Evolutionary conservation across 192 early-diverging fungal genomes (phyloP), one percentile per base, ranked within the genome.

Genomic region (Coemansia sp.): DNA sequence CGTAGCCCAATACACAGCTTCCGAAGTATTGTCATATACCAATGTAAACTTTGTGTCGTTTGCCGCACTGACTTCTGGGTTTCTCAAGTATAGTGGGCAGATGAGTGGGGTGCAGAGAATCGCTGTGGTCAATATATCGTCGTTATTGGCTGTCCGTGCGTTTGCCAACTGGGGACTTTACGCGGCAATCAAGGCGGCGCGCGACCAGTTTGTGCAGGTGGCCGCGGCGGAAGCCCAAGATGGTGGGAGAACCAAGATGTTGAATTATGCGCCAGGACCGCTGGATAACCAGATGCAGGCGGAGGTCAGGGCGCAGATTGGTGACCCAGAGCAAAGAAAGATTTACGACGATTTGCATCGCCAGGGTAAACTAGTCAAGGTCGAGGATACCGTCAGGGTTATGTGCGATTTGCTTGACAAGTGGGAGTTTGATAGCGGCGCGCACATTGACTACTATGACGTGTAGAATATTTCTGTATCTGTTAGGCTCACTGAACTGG

Each of bases 251-350:
- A 75, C 91, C 52, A 87, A 89, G 63, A 86, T 89, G 14, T 79
- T 96, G 43, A 93, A 84, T 66, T 96, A 96, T 79, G 92, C 95
- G 3, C 95, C 95, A 2, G 95, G 95, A 14, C 95, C 95, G 36
- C 74, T 96, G 59, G 92, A 95, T 52, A 92, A 90, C 55, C 85
- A 89, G 38, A 94, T 95, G 94, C 93, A 95, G 77, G 72, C 75
- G 1, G 67, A 83, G 37, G 92, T 95, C 37, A 87, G 95, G 20
- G 71, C 84, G 28, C 87, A 85, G 6, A 75, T 96, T 35, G 90
- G 87, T 5, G 90, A 91, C 59, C 59, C 68, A 4, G 89, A 87
- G 48, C 89, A 94, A 64, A 83, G 81, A 11, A 38, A 83, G 18
- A 63, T 89, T 18, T 96, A 87, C 71, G 76, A 74, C 12, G 65